Conservation (phyloP, 768 basidiomycete species). For the Rhodotorula kratochvilovae region DNA sequence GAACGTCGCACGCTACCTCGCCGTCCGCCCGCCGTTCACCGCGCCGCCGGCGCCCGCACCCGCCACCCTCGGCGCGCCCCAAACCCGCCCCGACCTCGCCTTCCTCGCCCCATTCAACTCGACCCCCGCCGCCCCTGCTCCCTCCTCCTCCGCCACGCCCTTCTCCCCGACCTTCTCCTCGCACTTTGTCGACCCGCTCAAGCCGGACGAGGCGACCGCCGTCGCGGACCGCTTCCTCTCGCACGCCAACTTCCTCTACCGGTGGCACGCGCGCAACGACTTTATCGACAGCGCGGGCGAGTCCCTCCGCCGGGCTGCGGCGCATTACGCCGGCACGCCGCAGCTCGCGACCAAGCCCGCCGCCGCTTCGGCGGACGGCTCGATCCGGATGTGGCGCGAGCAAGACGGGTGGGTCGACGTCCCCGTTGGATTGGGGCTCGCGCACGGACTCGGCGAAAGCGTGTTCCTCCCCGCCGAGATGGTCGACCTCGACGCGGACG, state of each 20-base stretch:
- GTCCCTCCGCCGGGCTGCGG: conserved; percentile 17
- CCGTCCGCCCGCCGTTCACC: conserved; percentile 22
- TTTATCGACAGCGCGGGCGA: conserved; percentile 11
- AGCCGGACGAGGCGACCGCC: conserved; percentile 18
- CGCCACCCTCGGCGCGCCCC: neutral
- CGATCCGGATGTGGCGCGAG: conserved; percentile 32
- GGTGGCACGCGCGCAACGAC: conserved; percentile 18
- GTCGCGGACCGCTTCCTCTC: conserved; percentile 35
- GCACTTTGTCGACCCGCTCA: conserved; percentile 31
- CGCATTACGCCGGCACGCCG: conserved; percentile 4
- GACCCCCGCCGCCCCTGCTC: neutral
- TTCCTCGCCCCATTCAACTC: conserved; percentile 2
- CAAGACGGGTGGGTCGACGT: conserved; percentile 20
- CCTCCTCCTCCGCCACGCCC: neutral
- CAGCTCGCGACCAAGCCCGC: neutral
- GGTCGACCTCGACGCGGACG: conserved; percentile 25
- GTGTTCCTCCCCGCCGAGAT: conserved; percentile 36
- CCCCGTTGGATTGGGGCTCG: neutral
- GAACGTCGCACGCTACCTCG: conserved; percentile 34
- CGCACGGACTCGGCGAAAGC: neutral
- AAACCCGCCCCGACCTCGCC: conserved; percentile 20
- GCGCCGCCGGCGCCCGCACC: conserved; percentile 2
- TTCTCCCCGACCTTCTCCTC: conserved; percentile 2
- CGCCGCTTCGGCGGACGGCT: neutral
- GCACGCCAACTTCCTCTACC: conserved; percentile 17